Percentiles rank a stretch among this genome's conserved stretches.
phyloP scores from a whole-genome alignment of 495 filamentous ascomycete species.

The Talaromyces liani region DNA sequence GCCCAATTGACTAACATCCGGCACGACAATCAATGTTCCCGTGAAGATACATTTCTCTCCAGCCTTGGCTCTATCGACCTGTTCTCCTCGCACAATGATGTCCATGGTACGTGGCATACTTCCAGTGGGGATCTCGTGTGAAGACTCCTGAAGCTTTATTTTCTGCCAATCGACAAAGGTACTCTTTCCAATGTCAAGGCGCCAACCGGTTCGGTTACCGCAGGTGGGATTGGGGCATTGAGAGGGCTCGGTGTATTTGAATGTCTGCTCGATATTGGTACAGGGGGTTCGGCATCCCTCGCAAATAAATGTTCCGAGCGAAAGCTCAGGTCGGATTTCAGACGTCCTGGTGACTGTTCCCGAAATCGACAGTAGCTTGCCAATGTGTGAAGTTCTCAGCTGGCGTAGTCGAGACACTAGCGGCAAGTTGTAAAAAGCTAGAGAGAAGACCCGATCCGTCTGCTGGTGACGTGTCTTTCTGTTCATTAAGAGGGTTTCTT shows the following conservation, averaged over 20 bases:
- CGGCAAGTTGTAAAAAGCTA: conserved; percentile 95
- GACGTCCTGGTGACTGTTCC: conserved; percentile 95
- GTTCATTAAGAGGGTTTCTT: conserved; percentile 20
- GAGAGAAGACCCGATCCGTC: conserved; percentile 89
- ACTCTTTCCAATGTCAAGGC: conserved; percentile 90
- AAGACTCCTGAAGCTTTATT: conserved; percentile 94
- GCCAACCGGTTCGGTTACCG: conserved; percentile 82
- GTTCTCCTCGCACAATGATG: conserved; percentile 93
- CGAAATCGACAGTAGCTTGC: conserved; percentile 86
- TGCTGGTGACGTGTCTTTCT: conserved; percentile 82
- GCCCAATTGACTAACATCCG: conserved; percentile 91
- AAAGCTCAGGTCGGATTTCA: conserved; percentile 90
- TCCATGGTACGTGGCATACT: conserved; percentile 99
- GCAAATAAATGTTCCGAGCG: conserved; percentile 86
- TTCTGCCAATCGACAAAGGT: conserved; percentile 99
- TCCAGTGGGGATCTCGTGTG: conserved; percentile 93
- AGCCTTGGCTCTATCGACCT: conserved; percentile 93
- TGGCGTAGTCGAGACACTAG: conserved; percentile 86
- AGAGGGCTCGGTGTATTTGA: conserved; percentile 92
- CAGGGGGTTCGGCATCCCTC: conserved; percentile 75
- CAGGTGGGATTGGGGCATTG: conserved; percentile 94
- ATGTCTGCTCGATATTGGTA: conserved; percentile 92
- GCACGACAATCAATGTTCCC: conserved; percentile 90
- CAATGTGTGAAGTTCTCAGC: conserved; percentile 84
- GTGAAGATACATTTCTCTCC: conserved; percentile 98